These are phyloP conservation scores for barley (Hordeum vulgare) DNA, from an alignment of 176 grass and related monocot genomes.

Conservation along the genomic window MorexV3_pseudomolecules_assembly NC_058521.1:43170784-43171283, in stretches of 20 bases:
- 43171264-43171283: neutral
- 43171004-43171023: neutral
- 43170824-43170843: neutral
- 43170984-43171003: neutral
- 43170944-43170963: constrained; percentile 13
- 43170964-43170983: constrained; percentile 26
- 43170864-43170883: neutral
- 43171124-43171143: constrained; percentile 16
- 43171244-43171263: constrained; percentile 18
- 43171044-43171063: neutral
- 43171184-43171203: neutral
- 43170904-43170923: constrained; percentile 18
- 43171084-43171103: constrained; percentile 22
- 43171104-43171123: constrained; percentile 22
- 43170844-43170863: neutral
- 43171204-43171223: neutral
- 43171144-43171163: constrained; percentile 18
- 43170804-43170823: constrained; percentile 29
- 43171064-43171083: neutral
- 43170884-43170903: constrained; percentile 1
- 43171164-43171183: neutral
- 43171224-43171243: neutral
- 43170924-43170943: constrained; percentile 18
- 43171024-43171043: neutral
- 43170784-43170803: neutral